Evolutionary conservation across 805 yeast species (phyloP).

Genomic region (Saccharomycopsis lassenensis): DNA sequence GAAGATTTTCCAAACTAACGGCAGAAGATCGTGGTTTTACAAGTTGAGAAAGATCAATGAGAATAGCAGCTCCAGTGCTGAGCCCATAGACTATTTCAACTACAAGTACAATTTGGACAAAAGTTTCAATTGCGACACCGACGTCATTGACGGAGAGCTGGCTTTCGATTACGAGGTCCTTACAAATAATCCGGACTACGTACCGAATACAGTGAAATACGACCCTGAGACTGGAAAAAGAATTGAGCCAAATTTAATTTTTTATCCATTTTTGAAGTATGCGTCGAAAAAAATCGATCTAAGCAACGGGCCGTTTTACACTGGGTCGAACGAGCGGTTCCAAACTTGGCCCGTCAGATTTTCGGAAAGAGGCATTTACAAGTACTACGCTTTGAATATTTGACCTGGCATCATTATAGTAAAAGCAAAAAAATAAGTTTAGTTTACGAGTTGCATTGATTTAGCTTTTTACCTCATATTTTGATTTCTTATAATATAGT

Average conservation of each 20-base stretch:
- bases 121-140: constrained; percentile 24
- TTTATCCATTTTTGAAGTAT: constrained; percentile 40
- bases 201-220: constrained; percentile 23
- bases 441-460: too few relatives aligned
- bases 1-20: constrained; percentile 25
- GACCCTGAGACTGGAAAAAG: constrained; percentile 46
- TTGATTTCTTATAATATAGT: too few relatives aligned
- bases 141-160: background rate
- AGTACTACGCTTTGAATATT: constrained; percentile 44
- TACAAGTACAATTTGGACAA: constrained; percentile 30
- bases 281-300: constrained; percentile 45
- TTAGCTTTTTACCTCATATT: too few relatives aligned
- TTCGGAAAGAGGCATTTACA: constrained; percentile 41
- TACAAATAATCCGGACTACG: constrained; percentile 16
- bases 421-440: too few relatives aligned
- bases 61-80: too few relatives aligned
- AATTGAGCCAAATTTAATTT: constrained; percentile 32
- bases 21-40: constrained; percentile 47
- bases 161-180: constrained; percentile 17
- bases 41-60: constrained; percentile 22
- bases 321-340: constrained; percentile 24
- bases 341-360: constrained; percentile 44
- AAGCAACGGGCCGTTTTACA: constrained; percentile 39
- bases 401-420: too few relatives aligned
- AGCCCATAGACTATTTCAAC: constrained; percentile 15